Evolutionary conservation across 257 asterid species (phyloP).

Genomic region (Thymus mandschuricus): DNA sequence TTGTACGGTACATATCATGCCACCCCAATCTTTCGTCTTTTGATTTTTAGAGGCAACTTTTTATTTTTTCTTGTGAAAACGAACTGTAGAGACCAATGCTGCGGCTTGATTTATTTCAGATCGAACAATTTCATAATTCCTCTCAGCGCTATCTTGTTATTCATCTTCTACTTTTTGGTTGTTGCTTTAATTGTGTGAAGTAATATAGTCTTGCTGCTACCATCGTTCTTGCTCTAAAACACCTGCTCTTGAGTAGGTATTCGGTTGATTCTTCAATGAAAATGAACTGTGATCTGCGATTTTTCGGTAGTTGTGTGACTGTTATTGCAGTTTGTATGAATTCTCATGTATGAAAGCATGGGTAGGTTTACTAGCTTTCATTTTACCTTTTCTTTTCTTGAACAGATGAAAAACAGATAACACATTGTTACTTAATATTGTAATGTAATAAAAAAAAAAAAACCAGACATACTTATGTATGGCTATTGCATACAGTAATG

Average conservation of each 20-base stretch:
- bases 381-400: background rate
- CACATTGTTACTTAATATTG: background rate
- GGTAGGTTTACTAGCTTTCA: background rate
- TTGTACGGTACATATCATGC: constrained; percentile 32
- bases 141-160: background rate
- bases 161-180: background rate
- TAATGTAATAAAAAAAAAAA: background rate
- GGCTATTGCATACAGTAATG: background rate
- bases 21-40: constrained; percentile 27
- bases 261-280: background rate
- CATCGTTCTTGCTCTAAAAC: background rate
- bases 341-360: background rate
- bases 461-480: background rate
- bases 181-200: constrained; percentile 3
- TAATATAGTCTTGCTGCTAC: constrained; percentile 19
- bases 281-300: background rate
- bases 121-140: constrained; percentile 3
- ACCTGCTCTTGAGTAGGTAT: constrained; percentile 4
- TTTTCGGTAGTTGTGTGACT: constrained; percentile 2
- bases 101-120: constrained; percentile 5
- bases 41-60: constrained; percentile 21
- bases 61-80: background rate
- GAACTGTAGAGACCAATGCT: constrained; percentile 27
- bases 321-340: background rate
- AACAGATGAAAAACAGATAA: background rate